Evolutionary conservation across 1,139 yeast genomes (phyloP).

Genomic region (Taphrina betulina): DNA sequence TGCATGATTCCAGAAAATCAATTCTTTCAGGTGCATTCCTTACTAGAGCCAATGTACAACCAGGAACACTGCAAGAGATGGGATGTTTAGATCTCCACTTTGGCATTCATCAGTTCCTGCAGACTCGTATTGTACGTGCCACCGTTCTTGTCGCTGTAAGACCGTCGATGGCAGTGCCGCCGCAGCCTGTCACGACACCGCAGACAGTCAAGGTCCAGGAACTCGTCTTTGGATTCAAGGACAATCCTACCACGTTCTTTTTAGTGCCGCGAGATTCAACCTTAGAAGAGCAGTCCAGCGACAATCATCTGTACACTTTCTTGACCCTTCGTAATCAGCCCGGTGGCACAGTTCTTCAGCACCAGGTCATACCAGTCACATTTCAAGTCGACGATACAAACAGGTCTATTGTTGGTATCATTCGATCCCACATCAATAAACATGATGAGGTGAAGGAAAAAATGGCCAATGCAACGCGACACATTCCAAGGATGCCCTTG

Average conservation of each 20-base stretch:
- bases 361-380: slow-evolving; percentile 23
- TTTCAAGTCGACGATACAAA: neutral
- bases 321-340: slow-evolving; percentile 26
- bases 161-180: neutral
- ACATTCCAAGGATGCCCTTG: slow-evolving; percentile 21
- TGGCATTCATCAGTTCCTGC: slow-evolving; percentile 9
- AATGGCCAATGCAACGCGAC: slow-evolving; percentile 21
- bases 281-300: neutral
- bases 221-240: slow-evolving; percentile 20
- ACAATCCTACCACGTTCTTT: slow-evolving; percentile 7
- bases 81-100: slow-evolving; percentile 1
- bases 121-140: neutral
- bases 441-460: slow-evolving; percentile 21
- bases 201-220: slow-evolving; percentile 17
- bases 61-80: neutral
- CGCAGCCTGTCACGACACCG: neutral
- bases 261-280: slow-evolving; percentile 25
- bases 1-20: slow-evolving; percentile 5
- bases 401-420: slow-evolving; percentile 1
- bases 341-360: slow-evolving; percentile 12
- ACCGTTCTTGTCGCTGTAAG: slow-evolving; percentile 5
- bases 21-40: slow-evolving; percentile 16
- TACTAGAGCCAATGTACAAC: slow-evolving; percentile 6
- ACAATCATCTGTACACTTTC: slow-evolving; percentile 6
- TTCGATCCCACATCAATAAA: slow-evolving; percentile 18